phyloP scores from a whole-genome alignment of 2,329 filamentous ascomycete genomes.

The Scedosporium apiospermum region DNA sequence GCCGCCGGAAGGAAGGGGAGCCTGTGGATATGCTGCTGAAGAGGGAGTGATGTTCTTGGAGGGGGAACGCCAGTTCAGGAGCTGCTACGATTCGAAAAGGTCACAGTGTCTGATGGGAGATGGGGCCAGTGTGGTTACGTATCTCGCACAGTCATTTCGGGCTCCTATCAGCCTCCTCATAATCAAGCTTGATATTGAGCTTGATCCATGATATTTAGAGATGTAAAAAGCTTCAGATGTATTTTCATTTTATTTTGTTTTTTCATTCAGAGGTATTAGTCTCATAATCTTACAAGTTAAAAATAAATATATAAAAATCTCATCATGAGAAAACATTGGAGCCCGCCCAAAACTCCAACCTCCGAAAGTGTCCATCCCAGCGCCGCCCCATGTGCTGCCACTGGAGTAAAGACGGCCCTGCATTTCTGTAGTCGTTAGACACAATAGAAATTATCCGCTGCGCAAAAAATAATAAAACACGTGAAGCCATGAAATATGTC shows the following conservation, averaged over 20 bases:
- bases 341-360: neutral
- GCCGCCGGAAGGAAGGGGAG: too few relatives aligned
- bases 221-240: too few relatives aligned
- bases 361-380: neutral
- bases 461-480: neutral
- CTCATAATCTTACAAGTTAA: neutral
- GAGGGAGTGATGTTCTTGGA: neutral
- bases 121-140: neutral
- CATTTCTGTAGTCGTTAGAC: neutral
- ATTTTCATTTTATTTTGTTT: neutral
- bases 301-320: neutral
- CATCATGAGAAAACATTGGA: neutral
- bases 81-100: slow-evolving; percentile 2
- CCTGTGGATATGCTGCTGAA: neutral
- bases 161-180: too few relatives aligned
- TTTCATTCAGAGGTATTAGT: neutral
- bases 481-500: neutral
- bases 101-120: slow-evolving; percentile 2
- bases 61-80: neutral
- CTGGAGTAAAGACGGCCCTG: neutral
- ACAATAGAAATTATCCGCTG: neutral
- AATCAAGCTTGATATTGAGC: too few relatives aligned
- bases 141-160: neutral
- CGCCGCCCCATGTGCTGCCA: neutral
- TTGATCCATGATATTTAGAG: neutral